phyloP scores from a whole-genome alignment of 2,329 filamentous ascomycete species.

The Aspergillus amoenus region DNA sequence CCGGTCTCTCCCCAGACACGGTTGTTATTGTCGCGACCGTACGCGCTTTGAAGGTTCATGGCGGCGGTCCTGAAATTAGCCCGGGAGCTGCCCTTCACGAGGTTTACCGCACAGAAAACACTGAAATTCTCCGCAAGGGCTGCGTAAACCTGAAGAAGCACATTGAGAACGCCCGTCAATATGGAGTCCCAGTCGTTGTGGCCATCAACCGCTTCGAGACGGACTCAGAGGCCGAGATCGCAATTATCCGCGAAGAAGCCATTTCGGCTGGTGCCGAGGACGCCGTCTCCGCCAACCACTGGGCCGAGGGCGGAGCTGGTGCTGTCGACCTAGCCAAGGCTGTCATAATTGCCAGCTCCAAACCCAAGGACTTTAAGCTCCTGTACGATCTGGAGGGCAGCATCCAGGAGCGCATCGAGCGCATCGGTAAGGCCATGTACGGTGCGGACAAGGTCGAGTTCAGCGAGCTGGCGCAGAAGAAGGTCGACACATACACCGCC shows the following conservation, averaged over 20 bases:
- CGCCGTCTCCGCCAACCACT: conserved; percentile 92
- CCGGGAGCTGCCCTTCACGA: conserved; percentile 81
- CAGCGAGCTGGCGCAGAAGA: conserved; percentile 89
- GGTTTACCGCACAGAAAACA: conserved; percentile 90
- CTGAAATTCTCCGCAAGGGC: conserved; percentile 83
- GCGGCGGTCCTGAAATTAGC: conserved; percentile 89
- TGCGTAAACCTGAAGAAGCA: conserved; percentile 96
- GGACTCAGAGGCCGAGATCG: conserved; percentile 88
- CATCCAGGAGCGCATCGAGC: conserved; percentile 86
- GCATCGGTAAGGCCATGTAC: conserved; percentile 91
- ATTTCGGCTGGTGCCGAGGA: conserved; percentile 90
- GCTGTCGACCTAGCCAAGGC: conserved; percentile 85
- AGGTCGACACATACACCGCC: conserved; percentile 90
- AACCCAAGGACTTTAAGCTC: conserved; percentile 83
- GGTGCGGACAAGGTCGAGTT: conserved; percentile 87
- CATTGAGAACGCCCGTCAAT: conserved; percentile 82
- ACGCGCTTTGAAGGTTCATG: conserved; percentile 93
- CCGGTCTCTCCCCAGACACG: conserved; percentile 86
- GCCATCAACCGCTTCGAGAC: conserved; percentile 96
- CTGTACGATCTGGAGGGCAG: conserved; percentile 78
- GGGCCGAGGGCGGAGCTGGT: conserved; percentile 90
- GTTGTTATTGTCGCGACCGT: conserved; percentile 96
- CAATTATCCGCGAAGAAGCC: conserved; percentile 85
- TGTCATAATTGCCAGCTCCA: conserved; percentile 77
- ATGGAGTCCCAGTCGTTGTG: conserved; percentile 90